phyloP scores from a whole-genome alignment of 352 stramenopile species.

The Globisporangium recalcitrans region DNA sequence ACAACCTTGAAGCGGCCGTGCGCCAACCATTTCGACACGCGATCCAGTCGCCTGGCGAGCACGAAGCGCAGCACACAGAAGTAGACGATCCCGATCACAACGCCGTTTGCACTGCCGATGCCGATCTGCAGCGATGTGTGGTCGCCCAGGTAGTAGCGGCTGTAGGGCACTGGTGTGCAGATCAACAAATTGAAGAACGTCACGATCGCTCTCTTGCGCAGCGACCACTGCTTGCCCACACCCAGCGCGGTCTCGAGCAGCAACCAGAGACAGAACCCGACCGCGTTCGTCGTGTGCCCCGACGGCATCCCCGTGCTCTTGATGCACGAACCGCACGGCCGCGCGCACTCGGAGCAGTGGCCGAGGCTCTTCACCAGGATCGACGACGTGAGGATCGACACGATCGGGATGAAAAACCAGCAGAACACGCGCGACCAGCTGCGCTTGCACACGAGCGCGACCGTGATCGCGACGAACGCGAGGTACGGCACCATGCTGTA shows the following conservation, averaged over 20 bases:
- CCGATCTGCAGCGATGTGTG: conserved; percentile 49
- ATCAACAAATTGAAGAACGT: conserved; percentile 20
- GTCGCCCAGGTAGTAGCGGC: conserved; percentile 53
- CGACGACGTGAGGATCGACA: conserved; percentile 32
- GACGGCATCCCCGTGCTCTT: conserved; percentile 49
- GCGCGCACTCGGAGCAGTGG: conserved; percentile 38
- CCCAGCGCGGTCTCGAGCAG: conserved; percentile 39
- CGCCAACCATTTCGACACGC: conserved; percentile 7
- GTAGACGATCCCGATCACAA: conserved; percentile 37
- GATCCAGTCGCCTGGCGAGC: conserved; percentile 18
- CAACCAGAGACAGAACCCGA: conserved; percentile 45
- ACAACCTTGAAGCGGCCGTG: not conserved
- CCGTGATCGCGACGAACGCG: conserved; percentile 27
- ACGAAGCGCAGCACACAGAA: conserved; percentile 38
- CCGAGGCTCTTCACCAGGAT: conserved; percentile 39
- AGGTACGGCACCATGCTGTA: conserved; percentile 59
- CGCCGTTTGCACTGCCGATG: conserved; percentile 33
- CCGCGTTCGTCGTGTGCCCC: conserved; percentile 47
- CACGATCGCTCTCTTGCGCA: conserved; percentile 12
- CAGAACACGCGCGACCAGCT: conserved; percentile 44
- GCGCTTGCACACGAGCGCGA: conserved; percentile 34
- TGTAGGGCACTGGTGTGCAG: conserved; percentile 49
- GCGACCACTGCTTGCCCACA: conserved; percentile 23
- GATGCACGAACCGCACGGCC: conserved; percentile 45
- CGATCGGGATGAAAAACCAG: conserved; percentile 45